Conservation (phyloP, 2,329 filamentous ascomycete species). For the Chaetomium olivaceum region DNA sequence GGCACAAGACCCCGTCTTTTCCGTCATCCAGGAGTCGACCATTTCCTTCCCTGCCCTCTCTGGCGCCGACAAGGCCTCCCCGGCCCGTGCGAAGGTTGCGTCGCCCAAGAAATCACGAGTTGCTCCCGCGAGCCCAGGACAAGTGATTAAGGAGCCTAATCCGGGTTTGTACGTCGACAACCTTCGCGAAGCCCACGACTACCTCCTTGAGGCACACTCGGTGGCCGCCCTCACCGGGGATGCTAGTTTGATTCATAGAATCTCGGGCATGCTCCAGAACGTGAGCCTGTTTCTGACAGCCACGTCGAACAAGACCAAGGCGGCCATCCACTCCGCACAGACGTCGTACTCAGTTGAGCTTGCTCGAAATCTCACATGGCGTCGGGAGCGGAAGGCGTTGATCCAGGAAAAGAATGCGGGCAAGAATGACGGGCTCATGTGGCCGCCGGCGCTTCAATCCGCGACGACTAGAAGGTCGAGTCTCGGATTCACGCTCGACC, state of each 20-base stretch:
- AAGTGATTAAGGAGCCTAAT: conserved; percentile 29
- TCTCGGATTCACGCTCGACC: conserved; percentile 52
- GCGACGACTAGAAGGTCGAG: conserved; percentile 42
- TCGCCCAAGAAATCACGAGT: conserved; percentile 39
- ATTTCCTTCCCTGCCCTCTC: conserved; percentile 77
- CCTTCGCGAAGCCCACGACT: conserved; percentile 65
- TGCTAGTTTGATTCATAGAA: conserved; percentile 61
- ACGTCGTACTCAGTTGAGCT: conserved; percentile 67
- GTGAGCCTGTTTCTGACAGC: conserved; percentile 67
- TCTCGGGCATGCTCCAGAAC: conserved; percentile 64
- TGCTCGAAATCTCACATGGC: conserved; percentile 68
- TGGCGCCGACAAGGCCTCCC: conserved; percentile 43
- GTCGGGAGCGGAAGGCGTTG: conserved; percentile 61
- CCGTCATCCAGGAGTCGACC: conserved; percentile 87
- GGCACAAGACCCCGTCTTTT: conserved; percentile 79
- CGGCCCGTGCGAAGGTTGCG: conserved; percentile 42
- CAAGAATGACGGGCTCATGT: conserved; percentile 39
- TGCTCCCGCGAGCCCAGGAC: conserved; percentile 28
- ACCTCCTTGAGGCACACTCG: conserved; percentile 64
- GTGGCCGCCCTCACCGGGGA: conserved; percentile 56
- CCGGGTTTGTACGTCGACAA: conserved; percentile 57
- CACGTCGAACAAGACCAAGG: conserved; percentile 50
- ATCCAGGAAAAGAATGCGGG: conserved; percentile 48
- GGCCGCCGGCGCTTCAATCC: conserved; percentile 40
- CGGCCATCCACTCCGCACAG: conserved; percentile 54